Base-by-base conservation (phyloP, 345 rosid genomes). In the Eucalyptus leucophloia region DNA sequence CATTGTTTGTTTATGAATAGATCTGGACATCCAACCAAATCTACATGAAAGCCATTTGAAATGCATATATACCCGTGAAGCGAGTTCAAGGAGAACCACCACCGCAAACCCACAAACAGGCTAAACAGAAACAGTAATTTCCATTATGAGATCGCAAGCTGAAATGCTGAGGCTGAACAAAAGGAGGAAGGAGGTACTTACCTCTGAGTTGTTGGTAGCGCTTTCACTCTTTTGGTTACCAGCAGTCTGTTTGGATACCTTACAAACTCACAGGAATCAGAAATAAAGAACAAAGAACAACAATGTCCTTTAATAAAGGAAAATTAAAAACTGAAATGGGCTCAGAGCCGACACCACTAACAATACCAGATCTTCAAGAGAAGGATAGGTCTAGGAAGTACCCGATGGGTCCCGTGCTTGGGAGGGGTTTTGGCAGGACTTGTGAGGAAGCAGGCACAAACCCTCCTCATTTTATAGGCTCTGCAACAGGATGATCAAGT, bases 391-490 rank as follows among this genome's bases (percentile, higher is more conserved):
- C 30, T 26, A 24, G 87, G 53, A 60, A 23, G 54, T 90, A 92
- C 94, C 93, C 90, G 93, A n/a, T 87, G 87, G 89, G 67, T 88
- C 86, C 87, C 89, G 83, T 89, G 90, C 88, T 87, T 89, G 88
- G 88, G 91, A 90, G 49, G 89, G 89, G 72, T 58, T 44, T 82
- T 87, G 54, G 87, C 30, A 49, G 23, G 92, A 87, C 42, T 44
- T 65, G 72, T 91, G 95, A 90, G 86, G 93, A 94, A 92, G 89
- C 92, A 92, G 87, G 88, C 34, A 34, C 51, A 91, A 69, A 92
- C 86, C 92, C 93, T 92, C 87, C 88, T 89, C 97, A 93, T 95
- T 93, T 88, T 92, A 94, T 93, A 89, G 58, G 56, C n/a, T 51
- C 67, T 34, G 49, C 60, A 13, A 18, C n/a, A 30, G 89, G 86